Percentiles rank a stretch among this genome's conserved stretches.
Conservation (phyloP, 495 filamentous ascomycete species). For the Lophiostoma macrostomum region DNA sequence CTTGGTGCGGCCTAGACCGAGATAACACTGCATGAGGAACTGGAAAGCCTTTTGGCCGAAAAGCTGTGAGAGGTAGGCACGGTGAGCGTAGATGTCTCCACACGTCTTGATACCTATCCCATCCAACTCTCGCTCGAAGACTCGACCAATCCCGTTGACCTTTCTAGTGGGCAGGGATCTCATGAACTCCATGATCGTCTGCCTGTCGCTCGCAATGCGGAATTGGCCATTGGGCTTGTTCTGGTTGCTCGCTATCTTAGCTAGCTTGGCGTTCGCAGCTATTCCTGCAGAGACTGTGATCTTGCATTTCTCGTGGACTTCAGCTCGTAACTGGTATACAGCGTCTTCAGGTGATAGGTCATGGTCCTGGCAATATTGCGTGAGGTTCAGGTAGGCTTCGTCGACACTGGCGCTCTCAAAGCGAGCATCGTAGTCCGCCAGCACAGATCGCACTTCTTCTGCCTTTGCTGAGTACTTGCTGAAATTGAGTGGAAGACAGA, state of each 20-base stretch:
- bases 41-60: constrained; percentile 90
- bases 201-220: constrained; percentile 63
- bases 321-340: constrained; percentile 69
- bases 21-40: constrained; percentile 78
- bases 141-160: constrained; percentile 89
- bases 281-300: constrained; percentile 95
- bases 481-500: constrained; percentile 81
- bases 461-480: constrained; percentile 91
- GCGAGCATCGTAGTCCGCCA: constrained; percentile 81
- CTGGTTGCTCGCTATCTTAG: constrained; percentile 89
- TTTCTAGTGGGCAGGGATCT: constrained; percentile 75
- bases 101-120: constrained; percentile 86
- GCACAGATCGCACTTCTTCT: constrained; percentile 75
- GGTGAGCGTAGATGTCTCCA: constrained; percentile 78
- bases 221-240: constrained; percentile 98
- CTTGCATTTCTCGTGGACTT: constrained; percentile 72
- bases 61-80: constrained; percentile 66
- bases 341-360: constrained; percentile 65
- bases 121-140: constrained; percentile 88
- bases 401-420: constrained; percentile 94
- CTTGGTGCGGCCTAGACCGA: constrained; percentile 84
- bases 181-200: constrained; percentile 82
- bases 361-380: constrained; percentile 73
- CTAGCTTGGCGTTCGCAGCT: constrained; percentile 85
- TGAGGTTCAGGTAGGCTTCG: constrained; percentile 96